Base-by-base conservation (phyloP, 331 rosid species). In the Rhamnella rubrinervis region DNA sequence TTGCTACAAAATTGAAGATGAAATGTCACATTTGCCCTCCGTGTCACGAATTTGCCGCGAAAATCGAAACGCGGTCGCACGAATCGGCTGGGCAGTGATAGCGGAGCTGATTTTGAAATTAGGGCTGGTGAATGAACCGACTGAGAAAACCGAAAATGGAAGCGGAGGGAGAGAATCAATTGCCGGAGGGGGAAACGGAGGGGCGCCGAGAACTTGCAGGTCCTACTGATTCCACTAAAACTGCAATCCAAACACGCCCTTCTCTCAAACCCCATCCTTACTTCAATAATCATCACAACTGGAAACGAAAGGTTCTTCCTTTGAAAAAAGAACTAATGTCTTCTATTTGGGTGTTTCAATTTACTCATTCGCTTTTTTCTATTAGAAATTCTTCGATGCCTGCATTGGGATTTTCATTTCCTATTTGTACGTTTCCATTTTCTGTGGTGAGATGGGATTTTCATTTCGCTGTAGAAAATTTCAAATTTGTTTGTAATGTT, bases 231-330 rank as follows among this genome's bases (percentile, higher is more conserved):
- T 26, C 57, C 71, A 31, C 69, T 6, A 28, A 56, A 50, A 26
- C 13, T 26, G 23, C 56, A 18, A 49, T 16, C 14, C 77, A 38
- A 14, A 21, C 66, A 18, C 84, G 86, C 0, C 61, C 63, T 55
- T 78, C 89, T 40, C 77, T 79, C 7, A 89, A 92, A 80, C 71
- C 77, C 61, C 80, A 83, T 56, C 73, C 83, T 35, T 60, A 47
- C 55, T 87, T 75, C 82, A 83, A 75, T 82, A 81, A 83, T 63
- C 52, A 68, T 53, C 77, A 57, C 20, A 39, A 66, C 69, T 89
- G 96, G 95, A 92, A 92, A 71, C 70, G 75, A 44, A 89, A 84
- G 91, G 98, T 87, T 21, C 31, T 50, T 51, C 55, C 10, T 26
- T 46, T 9, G 9, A 67, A 23, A 16, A 49, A 23, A 23, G n/a